phyloP scores from a whole-genome alignment of 495 filamentous ascomycete species.

The Neurospora terricola region DNA sequence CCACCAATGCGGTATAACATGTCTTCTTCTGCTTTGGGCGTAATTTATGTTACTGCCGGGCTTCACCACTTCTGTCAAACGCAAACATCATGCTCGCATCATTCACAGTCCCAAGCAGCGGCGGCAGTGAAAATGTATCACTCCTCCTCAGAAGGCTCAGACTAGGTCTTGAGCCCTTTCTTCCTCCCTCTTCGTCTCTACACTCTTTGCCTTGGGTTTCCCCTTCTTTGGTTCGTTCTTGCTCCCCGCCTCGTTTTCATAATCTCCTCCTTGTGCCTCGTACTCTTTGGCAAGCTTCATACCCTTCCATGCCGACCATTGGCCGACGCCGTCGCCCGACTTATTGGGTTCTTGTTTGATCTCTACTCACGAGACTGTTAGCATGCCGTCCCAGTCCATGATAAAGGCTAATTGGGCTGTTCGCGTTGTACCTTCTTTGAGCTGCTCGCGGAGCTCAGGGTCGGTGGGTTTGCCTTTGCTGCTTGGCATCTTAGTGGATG shows the following conservation, averaged over 20 bases:
- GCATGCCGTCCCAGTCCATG: neutral
- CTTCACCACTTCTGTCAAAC: neutral
- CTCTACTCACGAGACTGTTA: constrained; percentile 17
- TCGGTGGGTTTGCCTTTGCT: constrained; percentile 45
- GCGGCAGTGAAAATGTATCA: neutral
- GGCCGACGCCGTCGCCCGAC: constrained; percentile 42
- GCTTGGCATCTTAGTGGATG: constrained; percentile 10
- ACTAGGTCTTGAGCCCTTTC: neutral
- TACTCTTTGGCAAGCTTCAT: constrained; percentile 45
- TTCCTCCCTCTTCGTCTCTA: constrained; percentile 15
- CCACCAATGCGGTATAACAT: neutral
- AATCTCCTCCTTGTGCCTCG: constrained; percentile 41
- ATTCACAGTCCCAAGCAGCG: neutral
- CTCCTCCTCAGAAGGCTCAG: constrained; percentile 1
- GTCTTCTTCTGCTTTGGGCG: neutral
- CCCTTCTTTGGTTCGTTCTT: constrained; percentile 44
- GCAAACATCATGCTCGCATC: neutral
- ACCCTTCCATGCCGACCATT: constrained; percentile 50
- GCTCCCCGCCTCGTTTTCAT: constrained; percentile 41
- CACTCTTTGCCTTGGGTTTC: constrained; percentile 30
- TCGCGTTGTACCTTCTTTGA: constrained; percentile 29
- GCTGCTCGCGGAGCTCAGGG: constrained; percentile 39
- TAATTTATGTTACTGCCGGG: neutral
- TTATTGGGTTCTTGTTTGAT: constrained; percentile 45
- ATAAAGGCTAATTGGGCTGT: neutral